Evolutionary conservation across 495 filamentous ascomycete species (phyloP), one percentile per base, ranked within the genome.

Genomic region (Aspergillus bertholletiae): DNA sequence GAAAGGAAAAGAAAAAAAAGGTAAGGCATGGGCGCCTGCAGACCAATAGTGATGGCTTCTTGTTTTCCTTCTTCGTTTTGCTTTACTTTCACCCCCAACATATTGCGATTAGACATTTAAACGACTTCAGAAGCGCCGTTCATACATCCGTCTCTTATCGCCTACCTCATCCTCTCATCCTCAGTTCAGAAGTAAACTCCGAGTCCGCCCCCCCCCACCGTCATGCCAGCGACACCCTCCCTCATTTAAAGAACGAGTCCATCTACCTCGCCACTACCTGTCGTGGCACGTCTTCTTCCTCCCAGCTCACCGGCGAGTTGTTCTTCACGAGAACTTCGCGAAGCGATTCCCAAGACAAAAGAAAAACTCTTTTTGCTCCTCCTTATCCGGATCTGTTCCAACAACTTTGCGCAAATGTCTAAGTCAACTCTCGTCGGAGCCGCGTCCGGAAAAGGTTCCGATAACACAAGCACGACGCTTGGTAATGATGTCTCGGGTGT

Each of bases 401-500:
- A 30, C 30, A 8, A 34, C 17, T 6, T 20, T 9, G 17, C 46
- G 13, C 53, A 58, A 40, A 62, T 62, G 63, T 55, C 59, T 7
- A 55, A 39, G 52, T 20, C 30, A 35, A 52, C 28, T 34, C 41
- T 53, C 28, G 41, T 55, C 37, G 39, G 46, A 32, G 32, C 39
- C 32, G 20, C 43, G 24, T 21, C 26, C 17, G 56, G 24, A 32
- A 50, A 34, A 49, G 47, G 47, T 39, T 30, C 26, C 34, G n/a
- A 52, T 9, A 17, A 47, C 49, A 27, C 40, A 18, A 54, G 49
- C 47, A 54, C 57, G 15, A 68, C 63, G 17, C 35, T 53, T 20
- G 55, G 28, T 35, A 45, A 47, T 4, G 69, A 73, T 62, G 21
- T 59, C 20, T 70, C 70, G 1, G 71, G 70, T 22, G 73, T 76